These are phyloP conservation scores for Coprinellus micaceus DNA, from an alignment of 768 basidiomycete genomes.

Conservation along the genomic window DNA sequence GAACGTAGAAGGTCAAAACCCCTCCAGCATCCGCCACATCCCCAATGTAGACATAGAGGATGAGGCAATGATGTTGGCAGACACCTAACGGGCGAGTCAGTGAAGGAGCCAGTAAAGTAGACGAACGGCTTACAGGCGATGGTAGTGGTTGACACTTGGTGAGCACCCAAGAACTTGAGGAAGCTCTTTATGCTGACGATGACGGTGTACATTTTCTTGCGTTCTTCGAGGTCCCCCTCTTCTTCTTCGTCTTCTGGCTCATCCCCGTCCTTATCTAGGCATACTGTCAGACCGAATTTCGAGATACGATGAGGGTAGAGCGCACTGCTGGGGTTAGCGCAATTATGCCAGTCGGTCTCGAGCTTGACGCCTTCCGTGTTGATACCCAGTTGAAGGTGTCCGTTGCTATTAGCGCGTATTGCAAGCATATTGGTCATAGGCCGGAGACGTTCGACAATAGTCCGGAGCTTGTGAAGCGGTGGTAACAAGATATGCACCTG, in stretches of 20 bases:
- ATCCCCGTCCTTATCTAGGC: conserved; percentile 1
- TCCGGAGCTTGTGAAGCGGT: conserved; percentile 69
- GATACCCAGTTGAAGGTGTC: conserved; percentile 50
- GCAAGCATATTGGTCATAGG: conserved; percentile 67
- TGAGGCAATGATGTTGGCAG: conserved; percentile 79
- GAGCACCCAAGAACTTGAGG: conserved; percentile 75
- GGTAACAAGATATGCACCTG: conserved; percentile 80
- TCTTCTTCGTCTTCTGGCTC: conserved; percentile 29
- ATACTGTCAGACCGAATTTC: conserved; percentile 1
- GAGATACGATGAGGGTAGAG: conserved; percentile 4
- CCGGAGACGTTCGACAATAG: conserved; percentile 70
- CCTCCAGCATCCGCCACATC: conserved; percentile 76
- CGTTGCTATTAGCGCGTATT: conserved; percentile 64
- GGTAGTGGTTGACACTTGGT: conserved; percentile 77
- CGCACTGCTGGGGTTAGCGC: conserved; percentile 58
- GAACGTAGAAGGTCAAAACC: conserved; percentile 85
- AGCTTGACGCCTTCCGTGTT: conserved; percentile 72
- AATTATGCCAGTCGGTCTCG: conserved; percentile 77
- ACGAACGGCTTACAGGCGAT: conserved; percentile 65
- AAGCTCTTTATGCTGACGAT: conserved; percentile 72
- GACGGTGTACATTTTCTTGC: conserved; percentile 57
- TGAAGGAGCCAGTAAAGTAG: not conserved
- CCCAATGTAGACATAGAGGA: conserved; percentile 87
- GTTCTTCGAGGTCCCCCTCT: conserved; percentile 45
- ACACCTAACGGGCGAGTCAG: conserved; percentile 48